phyloP scores from a whole-genome alignment of 495 filamentous ascomycete species.

The Aspergillus sclerotiicarbonarius region DNA sequence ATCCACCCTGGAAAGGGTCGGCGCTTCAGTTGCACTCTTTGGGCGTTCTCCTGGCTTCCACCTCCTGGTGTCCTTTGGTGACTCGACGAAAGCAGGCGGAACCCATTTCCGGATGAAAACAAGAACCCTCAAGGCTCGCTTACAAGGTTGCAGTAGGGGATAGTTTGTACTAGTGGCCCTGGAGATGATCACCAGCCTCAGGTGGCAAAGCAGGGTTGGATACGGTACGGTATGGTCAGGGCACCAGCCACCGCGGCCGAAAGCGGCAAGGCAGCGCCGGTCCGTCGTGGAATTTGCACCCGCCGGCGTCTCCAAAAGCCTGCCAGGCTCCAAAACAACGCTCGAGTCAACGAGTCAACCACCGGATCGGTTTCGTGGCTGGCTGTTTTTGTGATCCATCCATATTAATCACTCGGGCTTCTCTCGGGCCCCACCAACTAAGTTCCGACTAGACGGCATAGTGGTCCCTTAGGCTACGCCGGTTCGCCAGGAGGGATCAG shows the following conservation, averaged over 20 bases:
- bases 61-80: too few relatives aligned
- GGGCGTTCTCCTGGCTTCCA: too few relatives aligned
- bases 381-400: slow-evolving; percentile 15
- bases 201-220: not conserved
- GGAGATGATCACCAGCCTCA: not conserved
- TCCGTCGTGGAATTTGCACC: not conserved
- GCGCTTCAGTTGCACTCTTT: not conserved
- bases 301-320: not conserved
- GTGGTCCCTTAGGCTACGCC: slow-evolving; percentile 28
- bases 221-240: not conserved
- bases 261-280: not conserved
- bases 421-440: slow-evolving; percentile 1
- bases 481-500: slow-evolving; percentile 18
- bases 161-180: not conserved
- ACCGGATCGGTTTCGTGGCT: slow-evolving; percentile 11
- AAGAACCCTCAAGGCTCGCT: too few relatives aligned
- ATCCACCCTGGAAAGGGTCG: not conserved
- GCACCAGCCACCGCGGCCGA: not conserved
- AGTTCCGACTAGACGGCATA: not conserved
- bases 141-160: not conserved
- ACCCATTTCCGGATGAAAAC: too few relatives aligned
- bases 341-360: not conserved
- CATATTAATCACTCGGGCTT: slow-evolving; percentile 1
- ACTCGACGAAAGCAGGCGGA: too few relatives aligned
- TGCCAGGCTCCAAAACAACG: slow-evolving; percentile 4